Percentiles rank a stretch among this genome's conserved stretches.
These are phyloP conservation scores for Holtermanniella nyarrowii DNA, from an alignment of 768 basidiomycete genomes.

Conservation along the genomic window DNA sequence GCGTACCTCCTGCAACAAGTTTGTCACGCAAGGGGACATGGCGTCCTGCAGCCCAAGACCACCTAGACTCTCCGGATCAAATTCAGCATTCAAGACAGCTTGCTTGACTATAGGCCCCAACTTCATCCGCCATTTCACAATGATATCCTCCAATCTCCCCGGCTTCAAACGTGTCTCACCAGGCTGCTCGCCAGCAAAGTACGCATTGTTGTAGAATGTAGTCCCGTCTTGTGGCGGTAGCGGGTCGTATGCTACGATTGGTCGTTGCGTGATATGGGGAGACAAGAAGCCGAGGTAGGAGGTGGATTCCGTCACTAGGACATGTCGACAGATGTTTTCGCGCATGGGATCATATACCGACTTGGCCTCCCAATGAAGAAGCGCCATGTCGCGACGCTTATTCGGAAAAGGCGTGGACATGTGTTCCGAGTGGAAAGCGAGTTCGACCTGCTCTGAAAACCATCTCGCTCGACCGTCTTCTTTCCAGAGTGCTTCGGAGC, in stretches of 20 bases:
- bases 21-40: too few relatives aligned
- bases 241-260: constrained; percentile 71
- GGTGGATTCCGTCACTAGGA: constrained; percentile 55
- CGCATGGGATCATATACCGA: neutral
- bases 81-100: too few relatives aligned
- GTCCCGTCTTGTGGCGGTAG: constrained; percentile 59
- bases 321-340: constrained; percentile 48
- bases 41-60: too few relatives aligned
- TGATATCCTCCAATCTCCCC: too few relatives aligned
- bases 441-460: constrained; percentile 54
- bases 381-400: too few relatives aligned
- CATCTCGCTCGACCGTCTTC: constrained; percentile 54
- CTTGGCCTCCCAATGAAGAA: too few relatives aligned
- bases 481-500: constrained; percentile 74
- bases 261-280: constrained; percentile 46
- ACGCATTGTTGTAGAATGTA: constrained; percentile 58
- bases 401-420: neutral
- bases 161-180: neutral
- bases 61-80: too few relatives aligned
- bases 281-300: constrained; percentile 65
- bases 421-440: constrained; percentile 36
- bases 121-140: too few relatives aligned
- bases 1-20: too few relatives aligned
- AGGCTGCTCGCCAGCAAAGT: constrained; percentile 47
- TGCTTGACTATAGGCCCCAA: too few relatives aligned